Evolutionary conservation across 2,329 filamentous ascomycete genomes (phyloP).

Genomic region (Cordyceps farinosa): DNA sequence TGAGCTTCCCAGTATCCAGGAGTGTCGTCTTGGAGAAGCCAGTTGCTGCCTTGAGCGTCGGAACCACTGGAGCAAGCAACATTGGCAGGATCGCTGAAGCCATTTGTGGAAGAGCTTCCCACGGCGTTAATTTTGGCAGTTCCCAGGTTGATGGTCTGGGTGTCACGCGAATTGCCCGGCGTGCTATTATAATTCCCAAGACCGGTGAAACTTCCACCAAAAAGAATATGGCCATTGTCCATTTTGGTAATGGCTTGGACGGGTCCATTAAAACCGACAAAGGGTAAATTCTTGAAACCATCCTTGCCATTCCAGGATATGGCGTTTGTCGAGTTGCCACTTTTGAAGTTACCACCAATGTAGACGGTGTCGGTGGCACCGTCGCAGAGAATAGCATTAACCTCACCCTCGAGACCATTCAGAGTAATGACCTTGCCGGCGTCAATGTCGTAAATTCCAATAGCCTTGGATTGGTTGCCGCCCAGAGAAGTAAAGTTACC

Average conservation of each 20-base stretch:
- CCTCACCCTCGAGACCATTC: conserved; percentile 75
- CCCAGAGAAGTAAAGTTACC: conserved; percentile 95
- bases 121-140: conserved; percentile 70
- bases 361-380: conserved; percentile 74
- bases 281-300: conserved; percentile 77
- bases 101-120: conserved; percentile 57
- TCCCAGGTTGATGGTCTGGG: conserved; percentile 79
- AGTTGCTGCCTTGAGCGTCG: conserved; percentile 73
- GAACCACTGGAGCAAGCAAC: conserved; percentile 71
- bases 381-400: conserved; percentile 82
- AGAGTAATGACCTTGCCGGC: conserved; percentile 69
- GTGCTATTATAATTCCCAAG: conserved; percentile 71
- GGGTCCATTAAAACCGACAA: conserved; percentile 91
- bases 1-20: conserved; percentile 79
- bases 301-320: conserved; percentile 70
- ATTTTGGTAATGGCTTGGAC: conserved; percentile 81
- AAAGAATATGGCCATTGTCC: conserved; percentile 80
- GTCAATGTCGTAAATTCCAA: conserved; percentile 76
- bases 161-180: conserved; percentile 58
- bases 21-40: conserved; percentile 69
- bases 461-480: conserved; percentile 68
- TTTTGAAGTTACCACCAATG: conserved; percentile 81
- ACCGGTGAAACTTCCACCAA: conserved; percentile 85
- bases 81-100: conserved; percentile 72
- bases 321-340: conserved; percentile 81